phyloP scores from a whole-genome alignment of 78 protist species.

The Thecamonas trahens region DNA sequence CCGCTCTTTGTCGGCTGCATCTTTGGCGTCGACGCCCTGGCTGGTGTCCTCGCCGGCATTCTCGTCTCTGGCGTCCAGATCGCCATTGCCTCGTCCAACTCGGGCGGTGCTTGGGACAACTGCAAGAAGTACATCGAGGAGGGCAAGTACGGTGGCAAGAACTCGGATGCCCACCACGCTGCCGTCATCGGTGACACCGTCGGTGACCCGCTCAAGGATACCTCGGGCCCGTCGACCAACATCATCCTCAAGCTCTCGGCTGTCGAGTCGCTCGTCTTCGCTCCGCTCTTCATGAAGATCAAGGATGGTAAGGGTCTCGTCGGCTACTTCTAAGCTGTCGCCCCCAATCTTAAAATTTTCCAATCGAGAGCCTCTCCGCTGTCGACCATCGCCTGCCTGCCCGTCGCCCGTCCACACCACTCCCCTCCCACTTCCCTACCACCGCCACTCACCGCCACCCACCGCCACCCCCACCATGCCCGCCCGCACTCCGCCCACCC shows the following conservation, averaged over 20 bases:
- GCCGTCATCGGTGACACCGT: constrained; percentile 75
- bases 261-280: constrained; percentile 31
- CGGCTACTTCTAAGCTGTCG: no score
- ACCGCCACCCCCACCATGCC: no score
- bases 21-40: constrained; percentile 19
- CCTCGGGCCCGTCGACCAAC: constrained; percentile 70
- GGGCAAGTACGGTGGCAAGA: constrained; percentile 32
- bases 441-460: no score
- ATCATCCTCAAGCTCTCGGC: constrained; percentile 65
- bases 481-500: no score
- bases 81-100: constrained; percentile 48
- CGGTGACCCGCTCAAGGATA: constrained; percentile 77
- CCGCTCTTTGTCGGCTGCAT: constrained; percentile 47
- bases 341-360: no score
- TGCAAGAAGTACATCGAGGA: constrained; percentile 64
- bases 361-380: no score
- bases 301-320: no score
- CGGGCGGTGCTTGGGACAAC: constrained; percentile 81
- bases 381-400: no score
- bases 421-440: no score
- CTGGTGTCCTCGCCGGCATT: constrained; percentile 38
- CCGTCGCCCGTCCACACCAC: no score
- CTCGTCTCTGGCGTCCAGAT: constrained; percentile 53
- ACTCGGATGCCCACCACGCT: constrained; percentile 47
- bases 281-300: constrained; percentile 3